phyloP scores from a whole-genome alignment of 148 eudicot species.

The Pouteria glomerata region DNA sequence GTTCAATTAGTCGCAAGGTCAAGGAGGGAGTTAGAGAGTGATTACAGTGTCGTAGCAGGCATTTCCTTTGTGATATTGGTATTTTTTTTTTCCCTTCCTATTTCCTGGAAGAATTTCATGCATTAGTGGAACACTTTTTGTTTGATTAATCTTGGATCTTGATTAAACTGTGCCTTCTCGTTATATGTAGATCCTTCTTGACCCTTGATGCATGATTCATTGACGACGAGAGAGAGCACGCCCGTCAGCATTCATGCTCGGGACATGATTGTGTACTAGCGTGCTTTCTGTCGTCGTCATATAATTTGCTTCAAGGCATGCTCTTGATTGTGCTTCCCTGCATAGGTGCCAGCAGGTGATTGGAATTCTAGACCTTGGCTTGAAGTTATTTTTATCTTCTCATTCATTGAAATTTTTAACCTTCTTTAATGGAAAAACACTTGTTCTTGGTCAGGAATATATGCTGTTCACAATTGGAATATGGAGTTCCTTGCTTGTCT shows the following conservation, averaged over 20 bases:
- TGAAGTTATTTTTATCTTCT: neutral
- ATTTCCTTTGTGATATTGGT: too few relatives aligned
- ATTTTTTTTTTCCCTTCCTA: too few relatives aligned
- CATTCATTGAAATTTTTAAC: too few relatives aligned
- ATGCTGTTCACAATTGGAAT: too few relatives aligned
- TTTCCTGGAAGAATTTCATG: too few relatives aligned
- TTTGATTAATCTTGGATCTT: neutral
- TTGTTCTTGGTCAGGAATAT: neutral
- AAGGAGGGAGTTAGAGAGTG: too few relatives aligned
- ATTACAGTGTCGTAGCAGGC: too few relatives aligned
- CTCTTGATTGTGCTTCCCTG: neutral
- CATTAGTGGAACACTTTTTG: neutral
- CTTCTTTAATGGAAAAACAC: neutral
- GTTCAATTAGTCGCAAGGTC: too few relatives aligned
- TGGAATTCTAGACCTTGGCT: neutral
- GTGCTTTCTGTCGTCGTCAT: constrained; percentile 42
- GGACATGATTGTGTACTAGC: constrained; percentile 20
- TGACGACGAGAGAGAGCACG: constrained; percentile 61
- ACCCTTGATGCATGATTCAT: constrained; percentile 16
- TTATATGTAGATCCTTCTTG: neutral
- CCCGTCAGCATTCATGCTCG: constrained; percentile 14
- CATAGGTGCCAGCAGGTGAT: neutral
- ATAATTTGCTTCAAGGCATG: constrained; percentile 26
- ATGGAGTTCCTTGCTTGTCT: too few relatives aligned
- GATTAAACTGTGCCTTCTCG: neutral